Base-by-base conservation (phyloP, 495 filamentous ascomycete species). In the Penicillium turbatum region DNA sequence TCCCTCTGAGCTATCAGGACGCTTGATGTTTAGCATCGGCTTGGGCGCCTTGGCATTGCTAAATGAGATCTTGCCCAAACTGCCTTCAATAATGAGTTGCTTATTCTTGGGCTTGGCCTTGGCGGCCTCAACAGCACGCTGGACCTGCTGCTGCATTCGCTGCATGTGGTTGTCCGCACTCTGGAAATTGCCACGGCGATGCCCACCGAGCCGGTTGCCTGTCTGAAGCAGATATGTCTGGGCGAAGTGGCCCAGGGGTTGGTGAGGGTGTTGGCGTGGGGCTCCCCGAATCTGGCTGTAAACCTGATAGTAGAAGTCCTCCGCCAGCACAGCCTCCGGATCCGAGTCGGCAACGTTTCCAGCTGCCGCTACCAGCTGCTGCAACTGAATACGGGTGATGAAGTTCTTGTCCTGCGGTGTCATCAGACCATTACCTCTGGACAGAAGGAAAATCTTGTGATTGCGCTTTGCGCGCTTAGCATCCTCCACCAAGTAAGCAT, bases 341-440 rank as follows among this genome's bases (percentile, higher is more conserved):
- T 89, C 86, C 26, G 84, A 76, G 55, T 93, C 89, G 50, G 83
- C 88, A 7, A 89, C 79, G 63, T 90, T 90, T 10, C 92, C 92
- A 39, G 91, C 92, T 30, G 90, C 90, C 5, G 91, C 84, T 39
- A 99, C 89, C 24, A 99, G 81, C 62, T 97, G 95, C 67, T 97
- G 95, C 35, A 99, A 78, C 64, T 99, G 93, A 47, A 99, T 97
- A 12, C 95, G 84, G 9, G 95, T 97, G 53, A 99, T 93, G 66
- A 97, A 99, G 63, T 97, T 99, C 78, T 99, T 99, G 71, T 99
- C 93, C 64, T 96, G 90, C 2, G 95, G 95, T 16, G 95, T 97
- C 93, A 99, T 99, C 50, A 99, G 68, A 24, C 93, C 95, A 64
- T 99, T 97, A 61, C 95, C 92, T 61, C 86, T 88, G 7, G 95